Base-by-base conservation (phyloP, 2,329 filamentous ascomycete genomes). In the Colletotrichum godetiae region DNA sequence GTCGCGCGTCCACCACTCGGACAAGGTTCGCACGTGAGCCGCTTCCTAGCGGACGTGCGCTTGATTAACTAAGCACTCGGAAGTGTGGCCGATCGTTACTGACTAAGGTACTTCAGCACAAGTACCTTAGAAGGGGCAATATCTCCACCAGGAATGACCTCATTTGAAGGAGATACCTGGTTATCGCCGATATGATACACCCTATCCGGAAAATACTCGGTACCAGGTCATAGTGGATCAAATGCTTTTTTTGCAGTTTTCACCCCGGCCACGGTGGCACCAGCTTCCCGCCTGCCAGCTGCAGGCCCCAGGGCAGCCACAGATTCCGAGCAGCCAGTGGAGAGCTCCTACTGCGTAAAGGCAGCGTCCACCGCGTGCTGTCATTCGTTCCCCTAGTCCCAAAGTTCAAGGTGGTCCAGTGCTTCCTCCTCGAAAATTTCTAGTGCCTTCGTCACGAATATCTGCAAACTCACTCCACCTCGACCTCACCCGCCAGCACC, bases 11-110 rank as follows among this genome's bases (percentile, higher is more conserved):
- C 29, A 33, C 61, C n/a, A 37, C 19, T n/a, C 56, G 33, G 63
- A 62, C 56, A 74, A 74, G 71, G 67, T 67, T 71, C 59, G 72
- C 74, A 75, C 74, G 72, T 75, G 74, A 75, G 68, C 60, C 56
- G 19, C 35, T 57, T 49, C 5, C 46, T 60, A 27, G 22, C 22
- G 57, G 33, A 37, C n/a, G 19, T 49, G 37, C 49, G 49, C 19
- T 42, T 29, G 37, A 35, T 42, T 57, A 35, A 66, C 55, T 66
- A 66, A 73, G 56, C 60, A 35, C 13, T 27, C 19, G 11, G 12
- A n/a, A 3, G 19, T 59, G 27, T 11, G 46, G 46, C 49, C 56
- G 65, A 70, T 60, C 67, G 65, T 42, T 42, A n/a, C 53, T 29
- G 27, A 5, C 27, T 29, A n/a, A n/a, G n/a, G n/a, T n/a, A 29